Percentiles rank a stretch among this genome's conserved stretches.
phyloP scores from a whole-genome alignment of 2,329 filamentous ascomycete species.

The Juglanconis oblonga region DNA sequence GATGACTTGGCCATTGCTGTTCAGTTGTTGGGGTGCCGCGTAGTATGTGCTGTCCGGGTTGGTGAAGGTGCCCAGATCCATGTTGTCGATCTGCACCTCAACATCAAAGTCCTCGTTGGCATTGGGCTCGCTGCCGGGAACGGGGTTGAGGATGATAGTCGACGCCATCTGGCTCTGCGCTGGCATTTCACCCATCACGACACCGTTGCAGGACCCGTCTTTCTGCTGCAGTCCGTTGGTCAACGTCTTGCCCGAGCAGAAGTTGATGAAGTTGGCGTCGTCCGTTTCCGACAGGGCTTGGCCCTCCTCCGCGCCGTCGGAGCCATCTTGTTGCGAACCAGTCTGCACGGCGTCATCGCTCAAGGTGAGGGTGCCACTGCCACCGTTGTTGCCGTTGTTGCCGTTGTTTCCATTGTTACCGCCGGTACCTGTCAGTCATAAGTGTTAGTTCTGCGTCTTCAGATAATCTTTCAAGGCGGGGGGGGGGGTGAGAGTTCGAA shows the following conservation, averaged over 20 bases:
- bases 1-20: constrained; percentile 47
- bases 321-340: constrained; percentile 38
- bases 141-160: constrained; percentile 50
- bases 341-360: constrained; percentile 29
- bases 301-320: constrained; percentile 38
- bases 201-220: constrained; percentile 61
- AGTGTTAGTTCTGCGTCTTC: background rate
- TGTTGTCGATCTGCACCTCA: constrained; percentile 49
- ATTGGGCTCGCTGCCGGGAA: constrained; percentile 46
- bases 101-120: constrained; percentile 51
- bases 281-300: constrained; percentile 55
- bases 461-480: background rate
- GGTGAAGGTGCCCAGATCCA: constrained; percentile 58
- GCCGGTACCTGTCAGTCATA: background rate
- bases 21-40: constrained; percentile 53
- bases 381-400: constrained; percentile 19
- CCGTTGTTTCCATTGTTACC: background rate
- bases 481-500: too few species aligned
- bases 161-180: constrained; percentile 55
- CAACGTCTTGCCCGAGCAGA: constrained; percentile 50
- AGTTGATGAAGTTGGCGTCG: constrained; percentile 61
- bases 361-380: constrained; percentile 26
- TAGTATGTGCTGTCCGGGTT: constrained; percentile 61
- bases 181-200: constrained; percentile 61
- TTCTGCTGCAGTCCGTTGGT: constrained; percentile 60